Evolutionary conservation across 257 asterid genomes (phyloP).

Genomic region (Solanum peruvianum): DNA sequence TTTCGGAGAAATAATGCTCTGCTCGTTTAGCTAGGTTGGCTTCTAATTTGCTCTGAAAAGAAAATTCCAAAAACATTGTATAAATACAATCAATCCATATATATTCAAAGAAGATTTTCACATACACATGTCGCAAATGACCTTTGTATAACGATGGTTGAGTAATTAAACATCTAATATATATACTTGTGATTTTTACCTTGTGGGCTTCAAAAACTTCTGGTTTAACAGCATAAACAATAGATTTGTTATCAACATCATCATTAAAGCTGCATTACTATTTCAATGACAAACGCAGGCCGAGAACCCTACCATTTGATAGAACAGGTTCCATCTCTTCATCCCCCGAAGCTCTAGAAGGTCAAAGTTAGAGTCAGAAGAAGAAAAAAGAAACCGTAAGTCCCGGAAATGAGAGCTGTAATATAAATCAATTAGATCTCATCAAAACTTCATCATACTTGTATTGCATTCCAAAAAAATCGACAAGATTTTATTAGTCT

Average conservation of each 20-base stretch:
- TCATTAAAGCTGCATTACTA: neutral
- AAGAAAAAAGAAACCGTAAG: neutral
- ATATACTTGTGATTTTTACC: slow-evolving; percentile 20
- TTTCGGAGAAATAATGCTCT: slow-evolving; percentile 89
- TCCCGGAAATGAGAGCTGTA: neutral
- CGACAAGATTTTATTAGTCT: neutral
- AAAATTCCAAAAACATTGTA: neutral
- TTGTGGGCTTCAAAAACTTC: slow-evolving; percentile 63
- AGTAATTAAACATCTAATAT: neutral
- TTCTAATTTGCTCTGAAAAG: slow-evolving; percentile 47
- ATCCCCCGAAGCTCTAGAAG: slow-evolving; percentile 61
- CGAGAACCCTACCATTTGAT: slow-evolving; percentile 47
- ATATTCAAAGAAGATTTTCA: neutral
- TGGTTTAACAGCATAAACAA: slow-evolving; percentile 52
- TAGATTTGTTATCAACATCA: slow-evolving; percentile 2
- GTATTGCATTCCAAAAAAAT: neutral
- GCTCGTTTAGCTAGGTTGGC: slow-evolving; percentile 68
- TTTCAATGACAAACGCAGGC: neutral
- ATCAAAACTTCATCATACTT: neutral
- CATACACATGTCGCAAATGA: neutral
- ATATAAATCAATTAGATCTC: neutral
- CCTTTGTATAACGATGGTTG: neutral
- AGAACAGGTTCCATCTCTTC: slow-evolving; percentile 57
- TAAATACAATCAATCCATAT: neutral
- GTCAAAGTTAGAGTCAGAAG: neutral